Evolutionary conservation across 208 protist genomes (phyloP), one percentile per base, ranked within the genome.

Genomic region (Angomonas desouzai): DNA sequence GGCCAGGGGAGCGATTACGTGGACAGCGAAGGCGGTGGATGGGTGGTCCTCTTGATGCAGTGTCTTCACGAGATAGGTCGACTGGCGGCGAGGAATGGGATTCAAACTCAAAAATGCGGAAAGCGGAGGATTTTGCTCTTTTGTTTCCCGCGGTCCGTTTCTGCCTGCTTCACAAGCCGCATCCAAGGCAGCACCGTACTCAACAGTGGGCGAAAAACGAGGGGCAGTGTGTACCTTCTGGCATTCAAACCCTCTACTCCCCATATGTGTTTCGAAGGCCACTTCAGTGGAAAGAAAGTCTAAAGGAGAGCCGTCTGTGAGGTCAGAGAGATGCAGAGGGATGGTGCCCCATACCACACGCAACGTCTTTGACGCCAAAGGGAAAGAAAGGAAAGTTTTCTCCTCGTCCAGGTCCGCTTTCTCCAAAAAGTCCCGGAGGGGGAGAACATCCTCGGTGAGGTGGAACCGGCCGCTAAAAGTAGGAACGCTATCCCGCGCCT

Each of bases 251-350:
- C 34, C 3, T n/a, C 18, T 40, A 18, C n/a, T 7, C 29, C 18
- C 23, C 29, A 81, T 43, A 48, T 83, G 81, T 10, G 30, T 43
- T 62, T 80, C 77, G 57, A 78, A 76, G 20, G 74, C 68, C 4
- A 30, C 36, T 48, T 87, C 81, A 0, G 83, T 55, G 1, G 73
- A 81, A 20, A 33, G 62, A 45, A 76, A 87, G 49, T 81, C 83
- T 62, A 55, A 64, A 1, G 67, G 64, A 47, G 55, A 55, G 38
- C 33, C 33, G 58, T 4, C 28, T 3, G 33, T 27, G 6, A 18
- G 1, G 20, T 34, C 22, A 1, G 56, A 28, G 20, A 48, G 2
- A 3, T 29, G 30, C 0, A 66, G 11, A 23, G 64, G 65, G 16
- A 86, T 20, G 0, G 70, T 65, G 28, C 56, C 45, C 45, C 6